Conservation (phyloP, 192 early-diverging fungal genomes). For the Linnemannia schmuckeri region DNA sequence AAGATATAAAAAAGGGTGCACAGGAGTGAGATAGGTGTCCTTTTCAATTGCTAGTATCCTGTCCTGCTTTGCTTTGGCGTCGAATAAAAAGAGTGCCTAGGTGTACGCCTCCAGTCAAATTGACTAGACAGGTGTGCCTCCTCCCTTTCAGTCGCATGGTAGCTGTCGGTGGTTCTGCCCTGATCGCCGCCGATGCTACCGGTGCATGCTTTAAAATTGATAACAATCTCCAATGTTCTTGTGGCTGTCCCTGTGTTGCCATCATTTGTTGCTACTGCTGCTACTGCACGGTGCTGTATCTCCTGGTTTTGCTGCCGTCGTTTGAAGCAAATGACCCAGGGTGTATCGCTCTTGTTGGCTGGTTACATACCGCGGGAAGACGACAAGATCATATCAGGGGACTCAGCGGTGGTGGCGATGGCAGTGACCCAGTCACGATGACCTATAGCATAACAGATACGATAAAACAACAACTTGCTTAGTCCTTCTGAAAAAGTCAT, state of each 20-base stretch:
- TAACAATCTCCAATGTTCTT: too few relatives aligned
- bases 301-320: not conserved
- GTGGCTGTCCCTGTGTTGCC: too few relatives aligned
- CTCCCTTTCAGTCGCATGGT: not conserved
- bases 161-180: too few relatives aligned
- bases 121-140: not conserved
- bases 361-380: slow-evolving; percentile 89
- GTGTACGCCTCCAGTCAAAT: not conserved
- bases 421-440: slow-evolving; percentile 95
- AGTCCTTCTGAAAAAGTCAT: not conserved
- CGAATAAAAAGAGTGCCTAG: not conserved
- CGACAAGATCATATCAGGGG: slow-evolving; percentile 97
- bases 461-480: not conserved
- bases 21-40: slow-evolving; percentile 7
- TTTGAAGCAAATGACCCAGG: not conserved
- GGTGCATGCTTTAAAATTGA: not conserved
- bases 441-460: slow-evolving; percentile 60
- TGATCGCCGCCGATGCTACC: too few relatives aligned
- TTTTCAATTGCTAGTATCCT: not conserved
- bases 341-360: not conserved
- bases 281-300: not conserved
- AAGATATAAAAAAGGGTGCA: not conserved
- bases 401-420: slow-evolving; percentile 97
- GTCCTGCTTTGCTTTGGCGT: not conserved
- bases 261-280: not conserved